A percentile compares a stretch with the other conserved stretches of the same genome.
Conservation (phyloP, 129 eudicot genomes). For the Lactuca saligna region DNA sequence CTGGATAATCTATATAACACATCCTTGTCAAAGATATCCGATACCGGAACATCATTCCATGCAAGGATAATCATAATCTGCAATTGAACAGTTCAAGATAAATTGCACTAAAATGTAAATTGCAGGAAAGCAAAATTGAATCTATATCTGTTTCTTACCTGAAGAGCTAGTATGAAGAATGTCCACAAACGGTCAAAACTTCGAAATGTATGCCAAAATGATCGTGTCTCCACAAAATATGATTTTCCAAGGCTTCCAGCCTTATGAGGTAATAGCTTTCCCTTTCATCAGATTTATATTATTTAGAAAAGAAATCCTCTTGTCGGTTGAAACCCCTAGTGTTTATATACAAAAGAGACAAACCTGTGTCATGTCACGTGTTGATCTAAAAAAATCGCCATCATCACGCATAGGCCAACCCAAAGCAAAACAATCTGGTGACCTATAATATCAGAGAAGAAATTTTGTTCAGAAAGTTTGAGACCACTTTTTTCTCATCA, state of each 20-base stretch:
- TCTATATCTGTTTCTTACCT: slow-evolving; percentile 44
- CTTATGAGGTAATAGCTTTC: slow-evolving; percentile 41
- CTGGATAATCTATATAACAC: slow-evolving; percentile 71
- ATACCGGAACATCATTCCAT: slow-evolving; percentile 58
- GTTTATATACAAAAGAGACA: slow-evolving; percentile 12
- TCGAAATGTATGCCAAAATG: slow-evolving; percentile 89
- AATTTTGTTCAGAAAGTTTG: slow-evolving; percentile 8
- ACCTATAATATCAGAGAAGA: slow-evolving; percentile 49
- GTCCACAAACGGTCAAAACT: slow-evolving; percentile 98
- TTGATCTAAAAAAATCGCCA: slow-evolving; percentile 86
- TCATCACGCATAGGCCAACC: slow-evolving; percentile 99
- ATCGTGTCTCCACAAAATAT: slow-evolving; percentile 76
- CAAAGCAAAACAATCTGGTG: slow-evolving; percentile 80
- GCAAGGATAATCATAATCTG: slow-evolving; percentile 87
- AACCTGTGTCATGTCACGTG: slow-evolving; percentile 53
- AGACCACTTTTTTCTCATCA: not conserved
- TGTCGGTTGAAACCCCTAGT: slow-evolving; percentile 1
- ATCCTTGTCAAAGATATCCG: slow-evolving; percentile 49
- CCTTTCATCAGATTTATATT: slow-evolving; percentile 49
- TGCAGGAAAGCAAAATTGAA: slow-evolving; percentile 2
- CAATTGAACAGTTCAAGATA: slow-evolving; percentile 28
- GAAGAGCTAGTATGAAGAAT: slow-evolving; percentile 72
- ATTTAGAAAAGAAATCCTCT: slow-evolving; percentile 13
- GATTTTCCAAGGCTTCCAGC: slow-evolving; percentile 73
- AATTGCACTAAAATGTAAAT: slow-evolving; percentile 16